Conservation (phyloP, 78 protist genomes). For the Dictyostelium capitatum region DNA sequence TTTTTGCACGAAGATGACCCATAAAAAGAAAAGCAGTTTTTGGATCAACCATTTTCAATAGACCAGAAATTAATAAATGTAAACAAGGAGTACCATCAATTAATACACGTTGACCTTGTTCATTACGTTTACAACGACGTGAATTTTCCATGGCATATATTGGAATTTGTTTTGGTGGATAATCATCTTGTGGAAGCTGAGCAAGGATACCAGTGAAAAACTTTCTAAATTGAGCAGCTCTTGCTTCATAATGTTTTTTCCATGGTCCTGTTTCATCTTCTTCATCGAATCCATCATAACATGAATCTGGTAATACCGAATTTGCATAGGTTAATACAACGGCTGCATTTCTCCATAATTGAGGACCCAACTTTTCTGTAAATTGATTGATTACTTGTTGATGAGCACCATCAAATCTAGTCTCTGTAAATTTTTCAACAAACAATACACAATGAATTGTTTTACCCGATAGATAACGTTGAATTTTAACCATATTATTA, state of each 20-base stretch:
- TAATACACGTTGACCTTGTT: conserved; percentile 68
- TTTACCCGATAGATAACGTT: conserved; percentile 66
- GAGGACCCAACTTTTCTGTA: conserved; percentile 78
- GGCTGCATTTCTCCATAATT: conserved; percentile 76
- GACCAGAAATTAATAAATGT: conserved; percentile 61
- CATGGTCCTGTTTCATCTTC: conserved; percentile 80
- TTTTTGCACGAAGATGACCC: conserved; percentile 80
- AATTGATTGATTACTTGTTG: conserved; percentile 76
- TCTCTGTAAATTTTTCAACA: conserved; percentile 78
- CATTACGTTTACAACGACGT: conserved; percentile 67
- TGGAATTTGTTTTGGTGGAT: conserved; percentile 73
- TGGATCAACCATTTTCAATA: conserved; percentile 76
- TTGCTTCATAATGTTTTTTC: conserved; percentile 53
- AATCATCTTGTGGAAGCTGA: conserved; percentile 70
- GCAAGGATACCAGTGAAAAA: conserved; percentile 43
- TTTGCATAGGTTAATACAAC: conserved; percentile 73
- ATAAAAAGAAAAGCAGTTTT: conserved; percentile 74
- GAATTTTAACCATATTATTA: conserved; percentile 64
- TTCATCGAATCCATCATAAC: conserved; percentile 81
- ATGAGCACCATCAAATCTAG: conserved; percentile 80
- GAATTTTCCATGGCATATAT: conserved; percentile 74
- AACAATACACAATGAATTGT: conserved; percentile 77
- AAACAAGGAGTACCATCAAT: conserved; percentile 75
- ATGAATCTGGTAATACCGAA: conserved; percentile 49
- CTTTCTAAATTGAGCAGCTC: conserved; percentile 48